These are phyloP conservation scores for Russula earlei DNA, from an alignment of 768 basidiomycete genomes.

Conservation along the genomic window DNA sequence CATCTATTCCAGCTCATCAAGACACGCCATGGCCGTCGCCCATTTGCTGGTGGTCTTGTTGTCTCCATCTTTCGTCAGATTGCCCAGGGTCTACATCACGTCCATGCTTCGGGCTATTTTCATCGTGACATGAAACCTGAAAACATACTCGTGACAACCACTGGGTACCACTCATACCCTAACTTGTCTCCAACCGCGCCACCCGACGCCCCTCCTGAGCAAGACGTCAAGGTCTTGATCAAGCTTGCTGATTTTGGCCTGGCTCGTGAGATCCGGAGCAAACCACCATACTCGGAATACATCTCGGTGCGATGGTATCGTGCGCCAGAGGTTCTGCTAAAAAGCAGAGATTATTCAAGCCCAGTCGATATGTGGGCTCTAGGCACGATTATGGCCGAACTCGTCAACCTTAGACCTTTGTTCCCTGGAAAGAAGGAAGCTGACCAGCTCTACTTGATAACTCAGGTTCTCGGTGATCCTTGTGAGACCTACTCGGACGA, in stretches of 20 bases:
- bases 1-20: slow-evolving; percentile 99
- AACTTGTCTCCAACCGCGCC: slow-evolving; percentile 62
- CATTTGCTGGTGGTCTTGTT: slow-evolving; percentile 93
- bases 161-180: slow-evolving; percentile 86
- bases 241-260: slow-evolving; percentile 99
- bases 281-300: slow-evolving; percentile 96
- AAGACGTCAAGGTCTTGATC: slow-evolving; percentile 92
- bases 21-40: slow-evolving; percentile 81
- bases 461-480: slow-evolving; percentile 88
- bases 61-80: slow-evolving; percentile 93
- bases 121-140: slow-evolving; percentile 99
- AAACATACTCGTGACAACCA: slow-evolving; percentile 96
- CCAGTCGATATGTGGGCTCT: slow-evolving; percentile 99
- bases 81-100: slow-evolving; percentile 82
- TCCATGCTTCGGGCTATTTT: slow-evolving; percentile 89
- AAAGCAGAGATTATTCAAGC: slow-evolving; percentile 87
- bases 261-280: slow-evolving; percentile 78
- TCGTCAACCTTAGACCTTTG: slow-evolving; percentile 88
- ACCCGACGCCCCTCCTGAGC: slow-evolving; percentile 61
- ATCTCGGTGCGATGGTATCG: slow-evolving; percentile 99
- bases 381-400: slow-evolving; percentile 95
- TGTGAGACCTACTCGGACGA: slow-evolving; percentile 66
- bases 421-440: slow-evolving; percentile 91
- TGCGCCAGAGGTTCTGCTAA: slow-evolving; percentile 90
- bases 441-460: slow-evolving; percentile 87